These are phyloP conservation scores for Penicillium sp. DNA, from an alignment of 2,329 filamentous ascomycete species.

Conservation along the genomic window DNA sequence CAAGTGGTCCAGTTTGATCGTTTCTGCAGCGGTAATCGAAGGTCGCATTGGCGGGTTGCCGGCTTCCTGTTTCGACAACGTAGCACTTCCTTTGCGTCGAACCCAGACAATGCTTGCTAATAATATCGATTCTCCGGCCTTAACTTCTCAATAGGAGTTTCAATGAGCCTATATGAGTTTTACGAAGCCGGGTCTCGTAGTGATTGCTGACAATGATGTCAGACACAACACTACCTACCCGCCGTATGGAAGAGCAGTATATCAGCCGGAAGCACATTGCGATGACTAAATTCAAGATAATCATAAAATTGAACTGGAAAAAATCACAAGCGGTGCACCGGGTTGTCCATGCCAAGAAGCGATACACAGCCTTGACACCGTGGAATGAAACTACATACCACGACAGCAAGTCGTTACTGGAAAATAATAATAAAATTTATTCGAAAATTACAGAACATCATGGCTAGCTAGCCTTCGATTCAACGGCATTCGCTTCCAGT, in stretches of 20 bases:
- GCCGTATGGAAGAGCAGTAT: not conserved
- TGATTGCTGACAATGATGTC: conserved; percentile 17
- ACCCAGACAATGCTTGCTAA: not conserved
- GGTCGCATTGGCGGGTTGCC: not conserved
- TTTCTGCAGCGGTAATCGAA: not conserved
- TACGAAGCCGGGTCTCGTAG: not conserved
- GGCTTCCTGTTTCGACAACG: not conserved
- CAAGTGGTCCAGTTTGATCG: not conserved
- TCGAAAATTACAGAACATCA: not conserved
- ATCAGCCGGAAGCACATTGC: not conserved
- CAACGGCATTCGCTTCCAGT: not conserved
- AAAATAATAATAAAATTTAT: conserved; percentile 16
- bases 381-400: conserved; percentile 25
- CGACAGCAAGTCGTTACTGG: conserved; percentile 19
- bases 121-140: not conserved
- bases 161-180: not conserved
- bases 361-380: conserved; percentile 16
- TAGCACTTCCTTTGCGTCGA: not conserved
- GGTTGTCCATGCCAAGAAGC: conserved; percentile 14
- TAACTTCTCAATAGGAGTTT: not conserved
- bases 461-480: not conserved
- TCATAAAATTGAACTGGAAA: conserved; percentile 15
- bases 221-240: conserved; percentile 10
- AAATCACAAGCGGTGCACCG: conserved; percentile 18
- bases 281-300: not conserved